Evolutionary conservation across 2,329 filamentous ascomycete genomes (phyloP).

Genomic region (Lachnellula hyalina): DNA sequence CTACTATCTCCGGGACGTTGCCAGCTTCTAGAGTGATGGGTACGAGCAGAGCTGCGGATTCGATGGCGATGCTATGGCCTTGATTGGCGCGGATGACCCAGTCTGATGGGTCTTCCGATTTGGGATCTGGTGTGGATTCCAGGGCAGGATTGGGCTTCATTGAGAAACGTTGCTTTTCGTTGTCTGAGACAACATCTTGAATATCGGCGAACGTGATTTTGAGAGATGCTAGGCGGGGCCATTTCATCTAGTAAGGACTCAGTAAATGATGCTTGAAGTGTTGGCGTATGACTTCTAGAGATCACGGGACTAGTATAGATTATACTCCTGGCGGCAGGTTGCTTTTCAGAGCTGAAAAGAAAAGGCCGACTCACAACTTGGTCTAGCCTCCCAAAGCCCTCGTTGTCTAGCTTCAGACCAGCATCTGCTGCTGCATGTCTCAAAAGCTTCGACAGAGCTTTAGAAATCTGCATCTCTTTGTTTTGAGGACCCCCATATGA

Average conservation of each 20-base stretch:
- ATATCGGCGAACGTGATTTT: slow-evolving; percentile 74
- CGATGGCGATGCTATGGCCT: slow-evolving; percentile 78
- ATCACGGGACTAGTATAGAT: slow-evolving; percentile 3
- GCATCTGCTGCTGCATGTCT: slow-evolving; percentile 40
- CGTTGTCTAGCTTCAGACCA: slow-evolving; percentile 51
- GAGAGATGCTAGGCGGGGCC: slow-evolving; percentile 54
- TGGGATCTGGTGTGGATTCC: slow-evolving; percentile 17
- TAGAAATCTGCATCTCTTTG: slow-evolving; percentile 29
- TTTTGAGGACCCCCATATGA: slow-evolving; percentile 16
- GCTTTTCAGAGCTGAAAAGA: slow-evolving; percentile 8
- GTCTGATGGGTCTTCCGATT: slow-evolving; percentile 48
- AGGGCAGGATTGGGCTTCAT: slow-evolving; percentile 52
- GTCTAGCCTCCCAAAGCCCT: slow-evolving; percentile 55
- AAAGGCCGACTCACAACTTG: slow-evolving; percentile 46
- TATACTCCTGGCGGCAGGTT: background rate
- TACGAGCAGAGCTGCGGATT: slow-evolving; percentile 64
- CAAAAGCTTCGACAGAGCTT: slow-evolving; percentile 31
- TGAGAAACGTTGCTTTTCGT: slow-evolving; percentile 88
- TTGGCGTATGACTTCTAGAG: background rate
- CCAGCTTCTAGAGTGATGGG: slow-evolving; percentile 56
- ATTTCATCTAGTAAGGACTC: slow-evolving; percentile 25
- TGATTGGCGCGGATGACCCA: slow-evolving; percentile 94
- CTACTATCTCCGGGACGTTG: slow-evolving; percentile 60
- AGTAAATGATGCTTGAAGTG: background rate
- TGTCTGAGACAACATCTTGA: slow-evolving; percentile 60